These are phyloP conservation scores for Miscanthus sacchariflorus DNA, from an alignment of 202 grass and related monocot genomes.

Conservation along the genomic window DNA sequence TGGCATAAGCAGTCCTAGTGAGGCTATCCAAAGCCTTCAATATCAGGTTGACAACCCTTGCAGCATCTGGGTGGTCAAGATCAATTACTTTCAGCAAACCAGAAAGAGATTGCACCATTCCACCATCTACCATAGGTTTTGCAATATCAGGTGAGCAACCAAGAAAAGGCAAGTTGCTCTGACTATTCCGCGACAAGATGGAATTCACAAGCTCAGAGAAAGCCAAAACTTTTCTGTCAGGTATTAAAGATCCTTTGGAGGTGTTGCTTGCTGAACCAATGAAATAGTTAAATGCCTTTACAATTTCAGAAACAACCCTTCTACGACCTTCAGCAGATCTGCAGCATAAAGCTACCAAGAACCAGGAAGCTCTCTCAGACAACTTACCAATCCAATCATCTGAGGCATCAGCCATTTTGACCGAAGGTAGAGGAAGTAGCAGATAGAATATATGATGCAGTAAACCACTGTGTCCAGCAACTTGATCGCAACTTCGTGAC, in stretches of 20 bases:
- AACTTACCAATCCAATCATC: constrained; percentile 69
- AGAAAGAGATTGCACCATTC: constrained; percentile 76
- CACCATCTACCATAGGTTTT: constrained; percentile 84
- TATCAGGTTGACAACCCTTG: constrained; percentile 71
- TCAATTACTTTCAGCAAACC: constrained; percentile 77
- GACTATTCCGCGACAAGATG: constrained; percentile 72
- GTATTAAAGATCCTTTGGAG: constrained; percentile 63
- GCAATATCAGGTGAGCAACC: constrained; percentile 81
- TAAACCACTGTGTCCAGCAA: constrained; percentile 55
- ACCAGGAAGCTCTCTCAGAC: constrained; percentile 72
- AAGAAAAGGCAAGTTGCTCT: constrained; percentile 70
- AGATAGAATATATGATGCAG: constrained; percentile 84
- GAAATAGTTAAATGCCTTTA: constrained; percentile 68
- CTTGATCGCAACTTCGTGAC: constrained; percentile 47
- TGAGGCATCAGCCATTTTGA: constrained; percentile 50
- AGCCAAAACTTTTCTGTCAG: constrained; percentile 75
- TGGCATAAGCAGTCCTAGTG: constrained; percentile 70
- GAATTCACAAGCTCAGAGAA: constrained; percentile 77
- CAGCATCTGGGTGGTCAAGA: constrained; percentile 77
- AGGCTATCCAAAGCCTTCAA: constrained; percentile 79
- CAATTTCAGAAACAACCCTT: constrained; percentile 82
- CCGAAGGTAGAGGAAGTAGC: constrained; percentile 63
- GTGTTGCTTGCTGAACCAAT: constrained; percentile 65
- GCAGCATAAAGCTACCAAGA: constrained; percentile 75
- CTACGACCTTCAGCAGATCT: constrained; percentile 74